Evolutionary conservation across 805 yeast genomes (phyloP), one percentile per base, ranked within the genome.

Genomic region (Yarrowia divulgata): DNA sequence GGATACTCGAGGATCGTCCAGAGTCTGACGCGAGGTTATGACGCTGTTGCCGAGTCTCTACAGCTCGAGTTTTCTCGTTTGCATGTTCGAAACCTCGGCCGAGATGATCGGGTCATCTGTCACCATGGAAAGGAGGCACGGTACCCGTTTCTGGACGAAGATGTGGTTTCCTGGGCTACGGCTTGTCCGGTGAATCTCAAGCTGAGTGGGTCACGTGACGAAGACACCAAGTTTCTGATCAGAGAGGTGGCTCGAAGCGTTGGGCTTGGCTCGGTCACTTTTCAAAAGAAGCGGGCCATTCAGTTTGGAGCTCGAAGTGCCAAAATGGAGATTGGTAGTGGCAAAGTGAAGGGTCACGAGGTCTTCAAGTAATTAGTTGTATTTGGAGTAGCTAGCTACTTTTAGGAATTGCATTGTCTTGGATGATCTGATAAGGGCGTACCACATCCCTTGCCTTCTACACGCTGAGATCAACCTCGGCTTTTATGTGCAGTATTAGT

Each of bases 221-320:
- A 78, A 42, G 76, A 66, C 34, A 72, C 84, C 70, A 93, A 93
- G 76, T 80, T 78, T 71, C 77, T 90, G 0, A 78, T 95, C 50
- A 78, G 98, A 62, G 77, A 80, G 62, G 74, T 90, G 8, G 97
- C 98, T 0, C 72, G 72, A 0, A 76, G 73, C 0, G 57, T 74
- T 1, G 84, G 83, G 0, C 75, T 91, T 42, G 76, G 72, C 0
- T 83, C 82, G 76, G 95, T 93, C 0, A 79, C 87, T 18, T 80
- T 82, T 29, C 98, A 95, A 75, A 86, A 90, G 1, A 95, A 95
- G 76, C 82, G 99, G 58, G 99, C 99, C 0, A 93, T 95, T 71
- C 99, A 95, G 76, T 95, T 95, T 78, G 99, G 99, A 0, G 91
- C 98, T 0, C 88, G 90, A 72, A 89, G 97, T 75, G 99, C 99